Conservation (phyloP, 78 protist genomes). For the Emiliania huxleyi region DNA sequence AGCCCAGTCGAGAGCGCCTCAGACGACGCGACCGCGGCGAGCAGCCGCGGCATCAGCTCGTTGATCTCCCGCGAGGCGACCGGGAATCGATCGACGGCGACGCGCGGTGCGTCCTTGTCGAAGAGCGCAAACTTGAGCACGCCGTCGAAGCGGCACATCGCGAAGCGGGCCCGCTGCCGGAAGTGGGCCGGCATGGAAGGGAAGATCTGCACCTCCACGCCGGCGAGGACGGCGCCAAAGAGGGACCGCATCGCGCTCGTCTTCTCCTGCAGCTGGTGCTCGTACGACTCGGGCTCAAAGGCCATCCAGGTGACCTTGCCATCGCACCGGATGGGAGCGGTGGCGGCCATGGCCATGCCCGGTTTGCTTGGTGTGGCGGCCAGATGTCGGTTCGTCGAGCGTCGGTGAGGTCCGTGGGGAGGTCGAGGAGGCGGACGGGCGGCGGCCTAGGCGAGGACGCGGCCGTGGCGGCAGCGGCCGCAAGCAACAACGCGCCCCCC, state of each 20-base stretch:
- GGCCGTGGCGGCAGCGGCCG: too few relatives aligned
- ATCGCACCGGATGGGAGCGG: too few relatives aligned
- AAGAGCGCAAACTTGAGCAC: not conserved
- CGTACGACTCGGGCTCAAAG: not conserved
- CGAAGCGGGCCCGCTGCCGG: slow-evolving; percentile 20
- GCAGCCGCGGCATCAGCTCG: not conserved
- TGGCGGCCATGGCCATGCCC: too few relatives aligned
- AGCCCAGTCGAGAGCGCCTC: not conserved
- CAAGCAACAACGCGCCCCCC: too few relatives aligned
- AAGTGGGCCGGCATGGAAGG: not conserved
- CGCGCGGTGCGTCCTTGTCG: not conserved
- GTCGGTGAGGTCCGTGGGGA: too few relatives aligned
- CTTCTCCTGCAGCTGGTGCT: not conserved
- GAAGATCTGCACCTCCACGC: not conserved
- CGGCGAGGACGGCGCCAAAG: not conserved
- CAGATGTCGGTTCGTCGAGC: too few relatives aligned
- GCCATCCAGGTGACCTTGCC: not conserved
- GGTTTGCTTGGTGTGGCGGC: too few relatives aligned
- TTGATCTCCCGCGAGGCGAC: not conserved
- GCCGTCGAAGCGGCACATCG: not conserved
- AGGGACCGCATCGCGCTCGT: not conserved
- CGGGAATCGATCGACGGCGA: not conserved
- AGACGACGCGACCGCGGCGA: not conserved
- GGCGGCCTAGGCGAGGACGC: too few relatives aligned
- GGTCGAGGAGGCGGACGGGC: too few relatives aligned